A percentile compares a stretch with the other conserved stretches of the same genome.
Conservation (phyloP, 176 grass and related monocot species). For the Cymbopogon citratus region DNA sequence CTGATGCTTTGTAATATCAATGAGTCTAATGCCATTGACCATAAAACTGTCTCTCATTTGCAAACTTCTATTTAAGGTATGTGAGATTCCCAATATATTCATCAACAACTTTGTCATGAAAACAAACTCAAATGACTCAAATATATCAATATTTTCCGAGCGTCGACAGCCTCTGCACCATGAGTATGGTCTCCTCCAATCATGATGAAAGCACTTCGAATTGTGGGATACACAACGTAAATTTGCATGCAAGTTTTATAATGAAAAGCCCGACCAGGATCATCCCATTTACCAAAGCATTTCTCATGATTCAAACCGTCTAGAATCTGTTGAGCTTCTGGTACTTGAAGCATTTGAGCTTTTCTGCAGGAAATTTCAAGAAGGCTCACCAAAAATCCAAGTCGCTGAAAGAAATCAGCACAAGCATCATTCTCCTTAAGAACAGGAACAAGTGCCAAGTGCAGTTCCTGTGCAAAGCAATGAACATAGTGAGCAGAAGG, state of each 20-base stretch:
- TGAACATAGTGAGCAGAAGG: background rate
- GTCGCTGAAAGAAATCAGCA: background rate
- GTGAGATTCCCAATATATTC: background rate
- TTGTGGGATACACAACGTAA: background rate
- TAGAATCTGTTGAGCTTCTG: background rate
- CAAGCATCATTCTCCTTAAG: background rate
- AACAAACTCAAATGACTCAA: constrained; percentile 10
- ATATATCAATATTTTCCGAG: background rate
- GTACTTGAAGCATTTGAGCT: background rate
- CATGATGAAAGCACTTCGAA: background rate
- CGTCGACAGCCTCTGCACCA: background rate
- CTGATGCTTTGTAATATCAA: background rate
- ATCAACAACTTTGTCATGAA: background rate
- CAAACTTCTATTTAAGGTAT: background rate
- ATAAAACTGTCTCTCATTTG: background rate
- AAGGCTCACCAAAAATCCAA: background rate
- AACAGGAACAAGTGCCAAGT: background rate
- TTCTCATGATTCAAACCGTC: background rate
- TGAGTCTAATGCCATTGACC: background rate
- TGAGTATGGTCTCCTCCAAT: background rate
- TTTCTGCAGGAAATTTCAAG: background rate
- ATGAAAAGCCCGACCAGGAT: background rate
- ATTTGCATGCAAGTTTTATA: background rate
- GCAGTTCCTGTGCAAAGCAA: background rate
- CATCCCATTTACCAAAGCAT: background rate